Conservation (phyloP, 2,329 filamentous ascomycete genomes). For the Graphilbum sp. region DNA sequence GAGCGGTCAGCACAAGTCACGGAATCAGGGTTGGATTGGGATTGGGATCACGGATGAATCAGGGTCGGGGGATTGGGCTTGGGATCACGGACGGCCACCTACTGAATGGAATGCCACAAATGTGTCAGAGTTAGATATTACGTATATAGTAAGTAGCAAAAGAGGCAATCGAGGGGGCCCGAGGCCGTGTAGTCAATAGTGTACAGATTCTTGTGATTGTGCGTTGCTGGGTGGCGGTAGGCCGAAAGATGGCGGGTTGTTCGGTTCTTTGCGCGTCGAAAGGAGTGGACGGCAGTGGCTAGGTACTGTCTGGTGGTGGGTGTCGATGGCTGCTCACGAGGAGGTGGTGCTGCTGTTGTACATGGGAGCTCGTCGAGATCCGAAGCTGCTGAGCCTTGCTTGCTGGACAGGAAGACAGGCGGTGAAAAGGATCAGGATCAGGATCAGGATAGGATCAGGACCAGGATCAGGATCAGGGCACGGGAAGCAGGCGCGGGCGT, state of each 20-base stretch:
- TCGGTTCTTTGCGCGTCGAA: slow-evolving; percentile 8
- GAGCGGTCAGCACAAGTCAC: too few species aligned
- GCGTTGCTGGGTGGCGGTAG: slow-evolving; percentile 12
- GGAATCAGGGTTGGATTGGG: too few species aligned
- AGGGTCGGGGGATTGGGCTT: too few species aligned
- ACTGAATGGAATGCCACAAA: slow-evolving; percentile 5
- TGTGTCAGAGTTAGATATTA: slow-evolving; percentile 6
- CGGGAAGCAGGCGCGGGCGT: background rate
- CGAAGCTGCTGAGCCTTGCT: too few species aligned
- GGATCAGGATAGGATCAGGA: too few species aligned
- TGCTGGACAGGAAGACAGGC: too few species aligned
- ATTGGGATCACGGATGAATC: too few species aligned
- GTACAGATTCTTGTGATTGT: slow-evolving; percentile 5
- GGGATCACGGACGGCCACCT: too few species aligned
- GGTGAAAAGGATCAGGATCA: too few species aligned
- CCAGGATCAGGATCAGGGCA: too few species aligned
- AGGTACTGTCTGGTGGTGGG: slow-evolving; percentile 14
- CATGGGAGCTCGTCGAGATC: slow-evolving; percentile 12
- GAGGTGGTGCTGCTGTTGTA: slow-evolving; percentile 14
- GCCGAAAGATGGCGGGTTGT: slow-evolving; percentile 21
- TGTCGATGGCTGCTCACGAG: slow-evolving; percentile 11
- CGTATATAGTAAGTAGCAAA: background rate
- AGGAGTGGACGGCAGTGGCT: slow-evolving; percentile 24
- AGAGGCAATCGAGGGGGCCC: background rate
- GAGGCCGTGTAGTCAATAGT: slow-evolving; percentile 2